phyloP scores from a whole-genome alignment of 1,284 basidiomycete genomes.

The Prillingera fragicola region DNA sequence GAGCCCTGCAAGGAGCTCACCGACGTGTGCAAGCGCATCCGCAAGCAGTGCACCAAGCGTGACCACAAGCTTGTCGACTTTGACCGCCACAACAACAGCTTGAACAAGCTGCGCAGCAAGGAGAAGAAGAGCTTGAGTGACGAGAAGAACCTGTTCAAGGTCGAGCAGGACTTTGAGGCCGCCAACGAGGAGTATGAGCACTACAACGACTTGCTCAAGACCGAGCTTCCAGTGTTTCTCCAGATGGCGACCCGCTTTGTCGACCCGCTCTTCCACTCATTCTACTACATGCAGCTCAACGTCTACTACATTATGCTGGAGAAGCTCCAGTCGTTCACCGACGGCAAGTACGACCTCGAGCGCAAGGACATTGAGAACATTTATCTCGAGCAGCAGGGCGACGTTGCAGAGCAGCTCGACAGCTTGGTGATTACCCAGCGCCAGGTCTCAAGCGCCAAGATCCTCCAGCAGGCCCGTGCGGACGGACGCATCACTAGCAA shows the following conservation, averaged over 20 bases:
- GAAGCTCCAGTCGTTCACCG: conserved; percentile 80
- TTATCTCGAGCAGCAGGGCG: conserved; percentile 72
- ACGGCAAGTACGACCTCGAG: conserved; percentile 72
- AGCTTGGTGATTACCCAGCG: conserved; percentile 71
- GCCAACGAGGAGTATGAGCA: conserved; percentile 95
- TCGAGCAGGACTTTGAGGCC: conserved; percentile 96
- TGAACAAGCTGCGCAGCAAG: conserved; percentile 93
- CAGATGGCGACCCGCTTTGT: conserved; percentile 81
- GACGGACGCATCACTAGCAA: conserved; percentile 11
- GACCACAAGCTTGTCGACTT: conserved; percentile 97
- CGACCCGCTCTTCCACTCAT: conserved; percentile 92
- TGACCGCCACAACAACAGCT: conserved; percentile 91
- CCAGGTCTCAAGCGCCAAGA: conserved; percentile 60
- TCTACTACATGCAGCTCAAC: conserved; percentile 99
- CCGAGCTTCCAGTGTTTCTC: conserved; percentile 88
- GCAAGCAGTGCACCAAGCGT: conserved; percentile 92
- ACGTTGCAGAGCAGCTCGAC: conserved; percentile 71
- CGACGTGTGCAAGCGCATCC: conserved; percentile 75
- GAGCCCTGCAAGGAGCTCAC: conserved; percentile 85
- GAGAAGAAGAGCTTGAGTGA: conserved; percentile 90
- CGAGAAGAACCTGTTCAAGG: conserved; percentile 92
- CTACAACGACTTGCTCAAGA: conserved; percentile 88
- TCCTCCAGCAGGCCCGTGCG: conserved; percentile 19
- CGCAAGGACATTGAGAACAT: conserved; percentile 68
- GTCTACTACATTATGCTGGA: conserved; percentile 91